These are phyloP conservation scores for Physcomitrellopsis africana DNA, from an alignment of 225 moss, liverwort and hornwort species.

Conservation along the genomic window DNA sequence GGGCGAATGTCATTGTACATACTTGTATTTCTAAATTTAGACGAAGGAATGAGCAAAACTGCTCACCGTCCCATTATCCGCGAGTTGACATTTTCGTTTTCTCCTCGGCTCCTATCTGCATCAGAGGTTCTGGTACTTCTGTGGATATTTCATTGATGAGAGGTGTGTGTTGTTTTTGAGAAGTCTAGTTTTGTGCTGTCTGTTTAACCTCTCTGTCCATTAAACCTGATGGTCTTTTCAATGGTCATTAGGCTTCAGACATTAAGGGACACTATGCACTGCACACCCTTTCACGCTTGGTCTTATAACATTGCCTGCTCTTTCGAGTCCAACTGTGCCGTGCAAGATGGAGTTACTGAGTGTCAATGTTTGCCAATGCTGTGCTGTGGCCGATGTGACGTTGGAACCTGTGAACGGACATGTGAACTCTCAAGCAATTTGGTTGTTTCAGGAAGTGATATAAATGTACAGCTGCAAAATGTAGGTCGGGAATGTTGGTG, in stretches of 20 bases:
- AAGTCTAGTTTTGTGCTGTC: neutral
- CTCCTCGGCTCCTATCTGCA: neutral
- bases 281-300: neutral
- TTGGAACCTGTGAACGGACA: neutral
- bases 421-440: no score
- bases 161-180: neutral
- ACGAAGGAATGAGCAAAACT: neutral
- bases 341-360: neutral
- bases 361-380: neutral
- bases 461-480: no score
- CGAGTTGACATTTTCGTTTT: neutral
- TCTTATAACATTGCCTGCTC: neutral
- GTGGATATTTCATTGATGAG: neutral
- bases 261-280: neutral
- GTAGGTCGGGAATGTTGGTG: no score
- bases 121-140: neutral
- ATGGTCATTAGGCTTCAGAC: no score
- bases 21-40: neutral
- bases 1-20: no score
- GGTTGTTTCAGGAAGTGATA: no score
- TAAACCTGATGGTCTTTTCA: no score
- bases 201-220: neutral
- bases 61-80: neutral
- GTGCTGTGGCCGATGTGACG: neutral
- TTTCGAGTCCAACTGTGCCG: conserved; percentile 21